Percentiles rank a stretch among this genome's conserved stretches.
Evolutionary conservation across 192 early-diverging fungal species (phyloP).

Genomic region (Linnemannia exigua): DNA sequence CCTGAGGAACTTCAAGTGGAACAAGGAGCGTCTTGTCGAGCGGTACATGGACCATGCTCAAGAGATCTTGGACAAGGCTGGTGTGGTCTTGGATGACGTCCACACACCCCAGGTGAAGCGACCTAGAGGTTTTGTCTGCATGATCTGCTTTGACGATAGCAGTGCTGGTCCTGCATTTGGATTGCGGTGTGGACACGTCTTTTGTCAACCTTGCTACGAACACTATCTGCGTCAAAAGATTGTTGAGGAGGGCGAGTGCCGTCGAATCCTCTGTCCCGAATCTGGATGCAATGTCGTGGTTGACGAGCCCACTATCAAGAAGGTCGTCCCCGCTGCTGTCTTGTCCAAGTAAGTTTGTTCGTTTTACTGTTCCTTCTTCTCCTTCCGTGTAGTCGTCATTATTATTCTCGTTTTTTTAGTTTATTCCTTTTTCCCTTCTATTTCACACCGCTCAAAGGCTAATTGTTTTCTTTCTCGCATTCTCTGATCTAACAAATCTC

Average conservation of each 20-base stretch:
- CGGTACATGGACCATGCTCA: constrained; percentile 80
- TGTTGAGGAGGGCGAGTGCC: constrained; percentile 88
- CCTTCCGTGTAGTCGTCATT: neutral
- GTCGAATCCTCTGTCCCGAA: constrained; percentile 89
- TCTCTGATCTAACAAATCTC: neutral
- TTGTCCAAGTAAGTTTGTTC: constrained; percentile 71
- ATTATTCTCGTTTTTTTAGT: constrained; percentile 5
- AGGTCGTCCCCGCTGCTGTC: constrained; percentile 70
- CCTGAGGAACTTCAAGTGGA: constrained; percentile 86
- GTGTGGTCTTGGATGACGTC: constrained; percentile 74
- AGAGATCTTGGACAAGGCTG: constrained; percentile 72
- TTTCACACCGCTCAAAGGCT: neutral
- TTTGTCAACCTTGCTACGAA: constrained; percentile 89
- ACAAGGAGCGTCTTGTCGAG: constrained; percentile 89
- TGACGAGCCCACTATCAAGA: constrained; percentile 84
- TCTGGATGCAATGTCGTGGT: constrained; percentile 84
- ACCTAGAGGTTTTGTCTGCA: constrained; percentile 78
- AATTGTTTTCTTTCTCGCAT: neutral
- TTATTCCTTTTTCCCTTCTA: neutral
- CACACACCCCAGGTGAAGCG: constrained; percentile 56
- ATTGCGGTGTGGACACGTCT: constrained; percentile 90
- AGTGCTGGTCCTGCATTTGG: constrained; percentile 72
- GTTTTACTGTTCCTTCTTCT: neutral
- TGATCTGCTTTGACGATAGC: constrained; percentile 90
- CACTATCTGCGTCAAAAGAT: constrained; percentile 91